These are phyloP conservation scores for Hemisphaericaspora lyxosophila DNA, from an alignment of 1,139 yeast species.

Conservation along the genomic window DNA sequence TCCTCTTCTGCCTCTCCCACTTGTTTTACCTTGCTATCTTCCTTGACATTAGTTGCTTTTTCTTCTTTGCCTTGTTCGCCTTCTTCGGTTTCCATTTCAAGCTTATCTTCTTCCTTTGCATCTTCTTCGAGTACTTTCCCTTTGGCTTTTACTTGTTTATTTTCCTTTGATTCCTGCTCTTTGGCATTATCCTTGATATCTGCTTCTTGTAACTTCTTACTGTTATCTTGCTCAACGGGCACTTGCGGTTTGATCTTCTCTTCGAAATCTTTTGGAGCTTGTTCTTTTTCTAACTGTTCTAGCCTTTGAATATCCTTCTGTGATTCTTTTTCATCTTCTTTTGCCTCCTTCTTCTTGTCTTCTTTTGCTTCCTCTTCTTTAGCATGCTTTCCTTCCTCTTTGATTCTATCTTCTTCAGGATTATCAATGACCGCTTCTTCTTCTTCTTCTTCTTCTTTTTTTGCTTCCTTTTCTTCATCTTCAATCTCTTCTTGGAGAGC, in stretches of 20 bases:
- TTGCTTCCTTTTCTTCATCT: slow-evolving; percentile 19
- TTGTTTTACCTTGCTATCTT: slow-evolving; percentile 6
- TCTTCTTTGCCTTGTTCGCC: slow-evolving; percentile 6
- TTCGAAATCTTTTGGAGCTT: slow-evolving; percentile 3
- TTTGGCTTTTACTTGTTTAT: background rate
- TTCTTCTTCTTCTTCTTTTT: slow-evolving; percentile 21
- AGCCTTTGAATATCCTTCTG: slow-evolving; percentile 4
- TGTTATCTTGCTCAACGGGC: slow-evolving; percentile 3
- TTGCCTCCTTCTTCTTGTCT: slow-evolving; percentile 7
- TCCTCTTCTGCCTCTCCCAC: slow-evolving; percentile 6
- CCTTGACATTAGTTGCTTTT: slow-evolving; percentile 3
- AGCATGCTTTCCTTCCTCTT: slow-evolving; percentile 16
- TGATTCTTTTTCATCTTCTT: slow-evolving; percentile 3
- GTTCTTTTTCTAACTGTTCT: background rate
- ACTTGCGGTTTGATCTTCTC: slow-evolving; percentile 5
- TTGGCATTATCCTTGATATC: background rate
- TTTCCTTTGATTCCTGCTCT: background rate
- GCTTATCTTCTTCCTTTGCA: background rate
- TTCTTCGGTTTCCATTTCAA: background rate
- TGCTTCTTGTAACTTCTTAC: background rate
- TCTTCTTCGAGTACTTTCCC: background rate
- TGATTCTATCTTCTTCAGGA: slow-evolving; percentile 21
- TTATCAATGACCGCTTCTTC: slow-evolving; percentile 11
- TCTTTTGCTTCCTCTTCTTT: slow-evolving; percentile 11
- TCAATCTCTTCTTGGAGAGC: slow-evolving; percentile 17